Evolutionary conservation across 73 alveolate genomes (phyloP).

Genomic region (Uronychia binucleata): DNA sequence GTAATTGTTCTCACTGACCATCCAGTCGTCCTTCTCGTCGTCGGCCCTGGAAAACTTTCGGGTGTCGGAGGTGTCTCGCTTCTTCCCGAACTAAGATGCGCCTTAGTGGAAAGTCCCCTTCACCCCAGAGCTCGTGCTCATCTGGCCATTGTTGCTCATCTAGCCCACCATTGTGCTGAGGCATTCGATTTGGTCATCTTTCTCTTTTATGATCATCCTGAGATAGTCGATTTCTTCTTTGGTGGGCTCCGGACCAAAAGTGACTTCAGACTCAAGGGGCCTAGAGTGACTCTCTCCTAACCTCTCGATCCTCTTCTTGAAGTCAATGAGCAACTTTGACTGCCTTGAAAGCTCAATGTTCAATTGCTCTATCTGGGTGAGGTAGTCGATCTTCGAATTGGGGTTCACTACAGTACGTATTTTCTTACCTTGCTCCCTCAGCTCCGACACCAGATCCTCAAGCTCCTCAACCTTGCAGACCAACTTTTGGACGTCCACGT

Average conservation of each 20-base stretch:
- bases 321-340: neutral
- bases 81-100: neutral
- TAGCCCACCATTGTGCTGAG: neutral
- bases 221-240: neutral
- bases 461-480: neutral
- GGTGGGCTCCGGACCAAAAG: neutral
- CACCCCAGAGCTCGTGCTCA: neutral
- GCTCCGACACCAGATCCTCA: neutral
- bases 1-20: slow-evolving; percentile 1
- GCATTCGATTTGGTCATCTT: neutral
- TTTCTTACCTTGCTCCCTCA: neutral
- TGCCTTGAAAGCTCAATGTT: neutral
- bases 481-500: neutral
- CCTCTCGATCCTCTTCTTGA: neutral
- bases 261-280: neutral
- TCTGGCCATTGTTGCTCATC: neutral
- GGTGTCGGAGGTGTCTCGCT: neutral
- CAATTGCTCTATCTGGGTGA: neutral
- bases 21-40: slow-evolving; percentile 1
- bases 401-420: neutral
- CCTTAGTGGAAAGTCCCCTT: neutral
- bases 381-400: neutral
- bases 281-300: neutral
- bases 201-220: neutral
- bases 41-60: neutral